Base-by-base conservation (phyloP, 805 yeast genomes). In the Scheffersomyces amazonensis region DNA sequence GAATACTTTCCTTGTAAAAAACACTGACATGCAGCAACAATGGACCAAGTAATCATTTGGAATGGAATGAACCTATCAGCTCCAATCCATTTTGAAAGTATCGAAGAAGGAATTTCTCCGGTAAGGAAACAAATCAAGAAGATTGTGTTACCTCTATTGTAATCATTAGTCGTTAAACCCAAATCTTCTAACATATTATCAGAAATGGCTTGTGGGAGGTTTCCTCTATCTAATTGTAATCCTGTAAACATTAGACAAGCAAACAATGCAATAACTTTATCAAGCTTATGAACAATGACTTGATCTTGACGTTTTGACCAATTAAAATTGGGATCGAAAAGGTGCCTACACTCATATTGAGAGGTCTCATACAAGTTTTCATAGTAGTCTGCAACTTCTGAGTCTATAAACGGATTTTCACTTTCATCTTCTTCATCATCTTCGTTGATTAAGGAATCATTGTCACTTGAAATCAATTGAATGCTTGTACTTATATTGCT, bases 61-160 rank as follows among this genome's bases (percentile, higher is more conserved):
- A 47, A 22, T 2, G 85, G 85, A 40, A 80, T 73, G 74, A 82
- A 79, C 13, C 65, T 46, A 49, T 80, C 85, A 9, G 83, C 76
- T 5, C 87, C 88, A 19, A 81, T 32, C 41, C 66, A 69, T 54
- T 81, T 81, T 16, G 83, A 75, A 17, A 81, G 59, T 47, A 81
- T 61, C 49, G 81, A 84, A 11, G 84, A 78, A 0, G 87, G 87
- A 5, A 69, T 60, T 44, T 75, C 76, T 35, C 67, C 69, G 11
- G 60, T 40, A 38, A 69, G 57, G 42, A 71, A 71, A 9, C 70
- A 55, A 16, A 68, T 61, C 42, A 68, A 62, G 29, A 70, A 61
- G 24, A 70, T 56, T 4, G 73, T 63, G 39, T 66, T 60, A 22
- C 70, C 69, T 16, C 62, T 50, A 39, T 69, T 68, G 50, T 62